A percentile compares a stretch with the other conserved stretches of the same genome.
phyloP scores from a whole-genome alignment of 257 asterid species.

The Lantana camara region DNA sequence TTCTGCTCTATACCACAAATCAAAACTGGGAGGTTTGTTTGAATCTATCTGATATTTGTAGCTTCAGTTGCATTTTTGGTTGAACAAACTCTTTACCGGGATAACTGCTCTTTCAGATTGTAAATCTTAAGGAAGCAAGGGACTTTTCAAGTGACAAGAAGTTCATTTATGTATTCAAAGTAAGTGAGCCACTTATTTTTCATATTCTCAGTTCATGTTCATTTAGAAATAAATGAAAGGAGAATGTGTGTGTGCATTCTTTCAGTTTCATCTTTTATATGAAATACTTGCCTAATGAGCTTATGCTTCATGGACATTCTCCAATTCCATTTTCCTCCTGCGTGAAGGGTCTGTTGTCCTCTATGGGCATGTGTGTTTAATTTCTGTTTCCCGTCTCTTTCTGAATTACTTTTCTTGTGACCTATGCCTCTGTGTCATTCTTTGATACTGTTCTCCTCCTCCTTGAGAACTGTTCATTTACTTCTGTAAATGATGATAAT shows the following conservation, averaged over 20 bases:
- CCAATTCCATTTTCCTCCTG: background rate
- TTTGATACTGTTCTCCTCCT: background rate
- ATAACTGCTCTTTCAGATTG: constrained; percentile 61
- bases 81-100: constrained; percentile 26
- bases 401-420: too few relatives aligned
- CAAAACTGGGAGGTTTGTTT: constrained; percentile 87
- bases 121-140: constrained; percentile 95
- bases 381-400: too few relatives aligned
- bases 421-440: too few relatives aligned
- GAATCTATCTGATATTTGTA: constrained; percentile 22
- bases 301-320: constrained; percentile 2
- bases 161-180: constrained; percentile 92
- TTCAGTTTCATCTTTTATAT: constrained; percentile 4
- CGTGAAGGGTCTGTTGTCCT: too few relatives aligned
- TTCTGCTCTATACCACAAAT: constrained; percentile 86
- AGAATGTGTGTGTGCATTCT: constrained; percentile 9
- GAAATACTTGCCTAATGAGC: constrained; percentile 16
- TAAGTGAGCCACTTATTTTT: constrained; percentile 35
- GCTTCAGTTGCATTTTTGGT: constrained; percentile 29
- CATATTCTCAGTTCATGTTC: constrained; percentile 25
- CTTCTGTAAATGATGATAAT: constrained; percentile 21
- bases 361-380: too few relatives aligned
- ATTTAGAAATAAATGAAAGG: constrained; percentile 14
- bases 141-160: constrained; percentile 91
- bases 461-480: constrained; percentile 8